A percentile compares a stretch with the other conserved stretches of the same genome.
These are phyloP conservation scores for Glomus cerebriforme DNA, from an alignment of 192 early-diverging fungal genomes.

Conservation along the genomic window DNA sequence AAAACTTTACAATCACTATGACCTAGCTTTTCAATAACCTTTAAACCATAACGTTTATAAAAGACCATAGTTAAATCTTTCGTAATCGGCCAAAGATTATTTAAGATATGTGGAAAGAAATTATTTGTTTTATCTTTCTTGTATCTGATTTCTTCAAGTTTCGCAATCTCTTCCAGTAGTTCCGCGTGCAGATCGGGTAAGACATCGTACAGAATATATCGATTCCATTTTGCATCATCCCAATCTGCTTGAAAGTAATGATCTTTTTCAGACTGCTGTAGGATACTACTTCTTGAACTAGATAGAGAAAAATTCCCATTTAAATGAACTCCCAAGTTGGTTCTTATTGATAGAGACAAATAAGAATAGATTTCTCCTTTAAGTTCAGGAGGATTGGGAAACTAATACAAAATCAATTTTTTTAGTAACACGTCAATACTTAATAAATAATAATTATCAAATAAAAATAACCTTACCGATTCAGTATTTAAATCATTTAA, in stretches of 20 bases:
- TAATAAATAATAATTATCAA: too few species aligned
- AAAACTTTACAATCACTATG: too few species aligned
- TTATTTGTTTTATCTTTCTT: not conserved
- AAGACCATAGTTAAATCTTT: too few species aligned
- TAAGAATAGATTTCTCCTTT: constrained; percentile 37
- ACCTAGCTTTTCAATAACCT: too few species aligned
- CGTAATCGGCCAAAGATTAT: not conserved
- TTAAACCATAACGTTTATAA: too few species aligned
- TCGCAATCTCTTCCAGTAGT: not conserved
- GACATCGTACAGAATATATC: not conserved
- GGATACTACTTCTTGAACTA: constrained; percentile 34
- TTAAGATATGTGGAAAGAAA: not conserved
- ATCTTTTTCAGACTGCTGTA: not conserved
- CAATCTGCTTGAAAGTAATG: not conserved
- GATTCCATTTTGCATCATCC: not conserved
- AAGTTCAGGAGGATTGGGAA: not conserved
- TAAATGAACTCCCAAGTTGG: constrained; percentile 37
- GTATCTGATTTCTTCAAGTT: not conserved
- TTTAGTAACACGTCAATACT: too few species aligned
- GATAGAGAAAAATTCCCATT: constrained; percentile 42
- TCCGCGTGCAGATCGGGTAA: not conserved
- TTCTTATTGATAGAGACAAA: constrained; percentile 37
- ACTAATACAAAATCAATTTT: not conserved
- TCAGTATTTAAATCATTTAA: not conserved
- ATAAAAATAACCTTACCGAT: not conserved